These are phyloP conservation scores for Paecilomyces niveus DNA, from an alignment of 2,329 filamentous ascomycete species.

Conservation along the genomic window DNA sequence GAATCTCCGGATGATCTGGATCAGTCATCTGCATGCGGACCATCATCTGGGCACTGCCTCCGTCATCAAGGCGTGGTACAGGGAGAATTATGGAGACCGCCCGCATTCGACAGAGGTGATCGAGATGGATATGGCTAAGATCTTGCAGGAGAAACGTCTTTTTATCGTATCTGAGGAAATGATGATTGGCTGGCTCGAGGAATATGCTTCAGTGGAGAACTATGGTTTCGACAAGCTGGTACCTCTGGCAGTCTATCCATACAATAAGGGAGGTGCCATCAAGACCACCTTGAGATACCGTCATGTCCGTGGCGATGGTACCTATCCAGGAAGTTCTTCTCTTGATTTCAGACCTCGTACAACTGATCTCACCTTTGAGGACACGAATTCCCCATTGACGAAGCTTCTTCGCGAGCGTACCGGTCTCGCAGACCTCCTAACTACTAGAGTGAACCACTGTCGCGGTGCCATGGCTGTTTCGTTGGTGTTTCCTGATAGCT, in stretches of 20 bases:
- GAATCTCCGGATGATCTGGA: constrained; percentile 77
- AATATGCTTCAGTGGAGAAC: constrained; percentile 73
- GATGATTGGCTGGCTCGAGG: constrained; percentile 70
- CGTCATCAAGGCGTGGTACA: constrained; percentile 75
- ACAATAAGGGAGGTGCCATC: constrained; percentile 11
- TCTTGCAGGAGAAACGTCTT: constrained; percentile 41
- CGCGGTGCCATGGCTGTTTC: constrained; percentile 67
- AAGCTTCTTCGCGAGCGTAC: constrained; percentile 44
- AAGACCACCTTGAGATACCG: constrained; percentile 23
- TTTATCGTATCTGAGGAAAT: constrained; percentile 61
- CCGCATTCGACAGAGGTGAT: constrained; percentile 33
- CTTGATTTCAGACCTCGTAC: constrained; percentile 7
- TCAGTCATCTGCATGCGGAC: constrained; percentile 93
- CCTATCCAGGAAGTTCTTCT: constrained; percentile 12
- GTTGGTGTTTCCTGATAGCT: constrained; percentile 68
- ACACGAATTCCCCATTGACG: constrained; percentile 19
- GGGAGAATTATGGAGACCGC: constrained; percentile 43
- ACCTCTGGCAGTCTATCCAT: constrained; percentile 39
- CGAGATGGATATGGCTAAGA: constrained; percentile 27
- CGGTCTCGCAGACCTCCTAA: constrained; percentile 60
- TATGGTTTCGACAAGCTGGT: constrained; percentile 58
- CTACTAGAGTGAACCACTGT: constrained; percentile 70
- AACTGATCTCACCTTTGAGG: constrained; percentile 20
- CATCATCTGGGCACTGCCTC: constrained; percentile 83
- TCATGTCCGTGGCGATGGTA: constrained; percentile 19